A percentile compares a stretch with the other conserved stretches of the same genome.
These are phyloP conservation scores for Leptomonas pyrrhocoris DNA, from an alignment of 208 protist species.

Conservation along the genomic window DNA sequence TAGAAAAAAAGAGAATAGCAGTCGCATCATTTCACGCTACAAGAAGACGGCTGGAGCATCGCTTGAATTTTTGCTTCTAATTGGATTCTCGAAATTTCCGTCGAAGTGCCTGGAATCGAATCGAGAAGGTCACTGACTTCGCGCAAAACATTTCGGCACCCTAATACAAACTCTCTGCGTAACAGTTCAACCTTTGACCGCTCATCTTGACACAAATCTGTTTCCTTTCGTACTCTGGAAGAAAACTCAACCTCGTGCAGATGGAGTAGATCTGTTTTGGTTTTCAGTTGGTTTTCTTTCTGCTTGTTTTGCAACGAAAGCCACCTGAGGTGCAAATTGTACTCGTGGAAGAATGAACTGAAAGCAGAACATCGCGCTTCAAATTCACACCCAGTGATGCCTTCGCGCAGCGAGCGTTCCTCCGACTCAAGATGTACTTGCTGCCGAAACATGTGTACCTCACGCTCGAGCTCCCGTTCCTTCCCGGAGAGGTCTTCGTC, in stretches of 20 bases:
- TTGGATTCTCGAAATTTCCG: neutral
- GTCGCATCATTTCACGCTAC: neutral
- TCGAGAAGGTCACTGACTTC: constrained; percentile 15
- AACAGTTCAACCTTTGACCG: constrained; percentile 4
- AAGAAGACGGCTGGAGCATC: neutral
- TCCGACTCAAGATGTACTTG: constrained; percentile 6
- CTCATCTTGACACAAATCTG: constrained; percentile 16
- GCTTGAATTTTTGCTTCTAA: constrained; percentile 20
- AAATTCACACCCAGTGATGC: constrained; percentile 2
- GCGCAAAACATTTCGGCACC: constrained; percentile 14
- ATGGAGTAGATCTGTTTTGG: constrained; percentile 20
- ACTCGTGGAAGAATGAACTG: neutral
- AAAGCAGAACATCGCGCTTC: constrained; percentile 6
- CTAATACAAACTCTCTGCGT: constrained; percentile 10
- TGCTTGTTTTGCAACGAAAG: neutral
- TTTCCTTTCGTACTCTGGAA: constrained; percentile 15
- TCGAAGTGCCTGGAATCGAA: constrained; percentile 4
- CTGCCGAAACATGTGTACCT: neutral
- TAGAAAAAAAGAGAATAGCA: constrained; percentile 1
- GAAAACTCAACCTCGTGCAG: constrained; percentile 27
- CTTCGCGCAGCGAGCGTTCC: constrained; percentile 6
- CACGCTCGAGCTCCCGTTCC: neutral
- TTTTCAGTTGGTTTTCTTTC: neutral
- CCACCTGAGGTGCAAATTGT: neutral
- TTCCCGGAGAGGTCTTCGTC: neutral